Evolutionary conservation across 345 rosid species (phyloP).

Genomic region (Acer saccharum): DNA sequence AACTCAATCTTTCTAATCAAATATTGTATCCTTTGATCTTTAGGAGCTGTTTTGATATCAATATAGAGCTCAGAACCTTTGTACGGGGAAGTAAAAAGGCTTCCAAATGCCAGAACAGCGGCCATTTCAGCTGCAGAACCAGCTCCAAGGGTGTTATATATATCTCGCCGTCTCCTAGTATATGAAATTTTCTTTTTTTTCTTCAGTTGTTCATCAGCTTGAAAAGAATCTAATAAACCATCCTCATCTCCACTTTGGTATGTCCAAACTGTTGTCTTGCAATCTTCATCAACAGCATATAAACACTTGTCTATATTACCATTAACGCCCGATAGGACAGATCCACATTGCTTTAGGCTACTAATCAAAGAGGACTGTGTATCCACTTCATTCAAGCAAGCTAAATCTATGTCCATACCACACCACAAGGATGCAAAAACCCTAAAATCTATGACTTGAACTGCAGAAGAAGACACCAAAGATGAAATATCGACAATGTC

Average conservation of each 20-base stretch:
- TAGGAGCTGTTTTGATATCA: slow-evolving; percentile 50
- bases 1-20: slow-evolving; percentile 61
- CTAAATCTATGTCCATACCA: slow-evolving; percentile 47
- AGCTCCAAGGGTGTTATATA: slow-evolving; percentile 68
- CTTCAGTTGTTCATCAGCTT: slow-evolving; percentile 81
- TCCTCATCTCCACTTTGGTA: slow-evolving; percentile 53
- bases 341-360: slow-evolving; percentile 69
- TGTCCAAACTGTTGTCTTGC: slow-evolving; percentile 87
- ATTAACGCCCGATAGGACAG: slow-evolving; percentile 56
- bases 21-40: slow-evolving; percentile 50
- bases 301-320: slow-evolving; percentile 69
- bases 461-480: slow-evolving; percentile 54
- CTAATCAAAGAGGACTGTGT: slow-evolving; percentile 37
- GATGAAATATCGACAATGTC: slow-evolving; percentile 78
- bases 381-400: slow-evolving; percentile 43
- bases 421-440: slow-evolving; percentile 74
- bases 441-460: slow-evolving; percentile 75
- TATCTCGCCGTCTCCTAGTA: slow-evolving; percentile 68
- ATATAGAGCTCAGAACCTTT: slow-evolving; percentile 72
- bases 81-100: slow-evolving; percentile 82
- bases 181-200: slow-evolving; percentile 66
- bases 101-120: slow-evolving; percentile 76
- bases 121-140: slow-evolving; percentile 68
- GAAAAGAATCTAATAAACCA: slow-evolving; percentile 68
- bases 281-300: slow-evolving; percentile 73